Conservation (phyloP, 352 stramenopile genomes). For the Globisporangium polare region DNA sequence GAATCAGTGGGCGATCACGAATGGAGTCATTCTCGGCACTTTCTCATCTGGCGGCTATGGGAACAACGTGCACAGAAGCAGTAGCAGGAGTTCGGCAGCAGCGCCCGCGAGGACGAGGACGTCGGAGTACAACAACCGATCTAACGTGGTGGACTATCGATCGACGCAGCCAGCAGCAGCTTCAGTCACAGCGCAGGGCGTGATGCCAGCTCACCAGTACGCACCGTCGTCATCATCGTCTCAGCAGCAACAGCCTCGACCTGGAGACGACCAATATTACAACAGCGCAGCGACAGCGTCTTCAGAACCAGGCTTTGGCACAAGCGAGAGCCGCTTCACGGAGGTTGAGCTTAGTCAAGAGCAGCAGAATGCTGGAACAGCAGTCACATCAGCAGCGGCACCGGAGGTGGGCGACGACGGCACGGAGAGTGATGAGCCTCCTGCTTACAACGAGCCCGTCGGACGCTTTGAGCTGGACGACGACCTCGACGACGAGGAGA, state of each 20-base stretch:
- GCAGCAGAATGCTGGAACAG: neutral
- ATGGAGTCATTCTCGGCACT: neutral
- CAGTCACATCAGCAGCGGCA: too few relatives aligned
- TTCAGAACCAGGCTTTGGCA: neutral
- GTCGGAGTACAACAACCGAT: neutral
- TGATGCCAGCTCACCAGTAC: neutral
- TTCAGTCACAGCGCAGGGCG: neutral
- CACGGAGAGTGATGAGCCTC: neutral
- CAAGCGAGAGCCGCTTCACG: neutral
- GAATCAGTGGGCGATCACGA: neutral
- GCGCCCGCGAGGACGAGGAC: neutral
- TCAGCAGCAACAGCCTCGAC: neutral
- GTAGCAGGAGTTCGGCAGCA: neutral
- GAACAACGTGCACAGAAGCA: neutral
- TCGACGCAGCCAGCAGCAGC: neutral
- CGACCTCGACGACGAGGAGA: neutral
- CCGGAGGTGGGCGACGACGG: neutral
- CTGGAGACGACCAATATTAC: neutral
- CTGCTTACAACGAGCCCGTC: neutral
- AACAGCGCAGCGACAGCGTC: neutral
- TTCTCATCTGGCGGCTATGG: neutral
- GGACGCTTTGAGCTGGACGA: neutral
- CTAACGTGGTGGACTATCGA: neutral
- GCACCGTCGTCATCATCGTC: neutral
- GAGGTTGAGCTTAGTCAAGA: conserved; percentile 1